These are phyloP conservation scores for Eucalyptus cladocalyx DNA, from an alignment of 345 rosid genomes.

Conservation along the genomic window DNA sequence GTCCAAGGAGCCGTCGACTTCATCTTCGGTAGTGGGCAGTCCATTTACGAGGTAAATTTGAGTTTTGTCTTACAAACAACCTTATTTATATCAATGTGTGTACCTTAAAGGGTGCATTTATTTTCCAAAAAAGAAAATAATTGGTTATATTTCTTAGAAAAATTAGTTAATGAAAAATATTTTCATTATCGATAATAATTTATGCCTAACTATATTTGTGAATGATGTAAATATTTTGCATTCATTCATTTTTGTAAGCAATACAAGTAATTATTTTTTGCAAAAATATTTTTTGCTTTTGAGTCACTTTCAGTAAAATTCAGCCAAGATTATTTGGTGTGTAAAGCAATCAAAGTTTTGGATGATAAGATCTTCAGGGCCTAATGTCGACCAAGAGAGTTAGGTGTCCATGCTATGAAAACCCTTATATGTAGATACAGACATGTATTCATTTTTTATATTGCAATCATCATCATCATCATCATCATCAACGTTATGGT, in stretches of 20 bases:
- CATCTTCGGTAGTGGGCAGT: constrained; percentile 32
- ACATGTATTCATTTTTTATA: background rate
- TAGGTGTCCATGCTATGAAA: background rate
- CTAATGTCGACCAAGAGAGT: background rate
- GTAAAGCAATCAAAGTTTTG: background rate
- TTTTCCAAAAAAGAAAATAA: no score
- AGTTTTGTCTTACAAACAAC: background rate
- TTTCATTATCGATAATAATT: fast-evolving
- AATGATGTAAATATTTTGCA: no score
- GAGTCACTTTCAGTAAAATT: background rate
- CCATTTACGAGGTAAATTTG: constrained; percentile 20
- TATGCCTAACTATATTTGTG: background rate
- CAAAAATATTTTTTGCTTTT: fast-evolving
- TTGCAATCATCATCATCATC: background rate
- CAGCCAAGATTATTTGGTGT: background rate
- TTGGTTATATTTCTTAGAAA: fast-evolving
- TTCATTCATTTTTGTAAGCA: fast-evolving
- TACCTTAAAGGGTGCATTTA: background rate
- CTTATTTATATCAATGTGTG: background rate
- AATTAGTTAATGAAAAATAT: fast-evolving
- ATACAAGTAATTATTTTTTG: no score
- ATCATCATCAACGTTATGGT: background rate
- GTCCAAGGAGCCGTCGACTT: constrained; percentile 37
- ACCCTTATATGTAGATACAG: no score
- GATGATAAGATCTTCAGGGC: background rate